Evolutionary conservation across 1,284 basidiomycete species (phyloP).

Genomic region (Porogramme epimiltina): DNA sequence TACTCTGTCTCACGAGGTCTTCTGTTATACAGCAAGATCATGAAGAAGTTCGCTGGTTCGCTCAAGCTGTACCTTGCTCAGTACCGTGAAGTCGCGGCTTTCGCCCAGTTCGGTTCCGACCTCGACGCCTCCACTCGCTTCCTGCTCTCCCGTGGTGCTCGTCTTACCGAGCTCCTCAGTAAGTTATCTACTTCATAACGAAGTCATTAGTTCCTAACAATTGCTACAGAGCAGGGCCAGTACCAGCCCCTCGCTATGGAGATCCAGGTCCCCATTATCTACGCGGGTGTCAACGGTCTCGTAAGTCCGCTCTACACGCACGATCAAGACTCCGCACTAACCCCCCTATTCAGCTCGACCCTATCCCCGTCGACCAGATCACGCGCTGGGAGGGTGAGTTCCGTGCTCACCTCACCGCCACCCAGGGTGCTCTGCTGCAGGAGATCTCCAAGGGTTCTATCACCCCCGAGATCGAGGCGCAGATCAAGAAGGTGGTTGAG

Average conservation of each 20-base stretch:
- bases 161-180: conserved; percentile 97
- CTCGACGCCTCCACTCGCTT: conserved; percentile 98
- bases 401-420: conserved; percentile 77
- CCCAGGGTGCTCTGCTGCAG: conserved; percentile 72
- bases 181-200: conserved; percentile 31
- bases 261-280: conserved; percentile 97
- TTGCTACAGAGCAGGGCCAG: conserved; percentile 86
- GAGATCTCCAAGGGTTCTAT: conserved; percentile 85
- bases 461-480: conserved; percentile 86
- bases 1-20: background rate
- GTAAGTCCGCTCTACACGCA: conserved; percentile 45
- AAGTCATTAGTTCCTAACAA: background rate
- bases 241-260: conserved; percentile 93
- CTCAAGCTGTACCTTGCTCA: conserved; percentile 99
- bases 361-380: conserved; percentile 93
- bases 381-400: conserved; percentile 92
- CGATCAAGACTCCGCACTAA: conserved; percentile 8
- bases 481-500: conserved; percentile 92
- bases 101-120: conserved; percentile 99
- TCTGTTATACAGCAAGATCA: conserved; percentile 74
- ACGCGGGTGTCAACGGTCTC: conserved; percentile 98
- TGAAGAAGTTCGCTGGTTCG: conserved; percentile 99
- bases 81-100: conserved; percentile 99
- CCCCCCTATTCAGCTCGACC: conserved; percentile 63
- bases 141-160: conserved; percentile 95